Percentiles rank a stretch among this genome's conserved stretches.
Evolutionary conservation across 352 stramenopile genomes (phyloP).

Genomic region (Phytophthora sp.): DNA sequence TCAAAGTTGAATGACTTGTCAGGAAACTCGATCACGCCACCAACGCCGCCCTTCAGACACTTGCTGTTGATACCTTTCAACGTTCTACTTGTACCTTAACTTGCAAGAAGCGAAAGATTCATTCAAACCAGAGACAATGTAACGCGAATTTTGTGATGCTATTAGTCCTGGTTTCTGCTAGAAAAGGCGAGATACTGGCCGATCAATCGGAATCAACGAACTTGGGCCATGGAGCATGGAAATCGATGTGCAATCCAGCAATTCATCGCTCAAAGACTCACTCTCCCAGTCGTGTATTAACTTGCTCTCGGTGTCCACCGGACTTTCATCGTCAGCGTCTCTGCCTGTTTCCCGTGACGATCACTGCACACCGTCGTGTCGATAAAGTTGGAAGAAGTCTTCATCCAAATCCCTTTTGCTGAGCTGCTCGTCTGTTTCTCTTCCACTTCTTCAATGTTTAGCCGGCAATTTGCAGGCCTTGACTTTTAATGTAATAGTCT

Average conservation of each 20-base stretch:
- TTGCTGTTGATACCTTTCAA: too few relatives aligned
- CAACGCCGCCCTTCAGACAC: too few relatives aligned
- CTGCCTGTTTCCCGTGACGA: background rate
- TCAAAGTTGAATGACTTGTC: too few relatives aligned
- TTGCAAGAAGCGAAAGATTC: too few relatives aligned
- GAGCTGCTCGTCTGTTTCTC: background rate
- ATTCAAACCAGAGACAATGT: too few relatives aligned
- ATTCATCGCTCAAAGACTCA: conserved; percentile 11
- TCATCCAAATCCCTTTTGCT: too few relatives aligned
- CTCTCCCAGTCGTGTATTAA: conserved; percentile 31
- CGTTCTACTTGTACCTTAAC: too few relatives aligned
- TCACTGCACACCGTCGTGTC: background rate
- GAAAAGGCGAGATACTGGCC: conserved; percentile 26
- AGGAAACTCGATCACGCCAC: too few relatives aligned
- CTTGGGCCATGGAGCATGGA: conserved; percentile 40
- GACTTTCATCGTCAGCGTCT: conserved; percentile 21
- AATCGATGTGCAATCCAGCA: conserved; percentile 40
- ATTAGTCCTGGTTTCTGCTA: background rate
- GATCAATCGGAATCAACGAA: conserved; percentile 36
- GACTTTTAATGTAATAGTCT: background rate
- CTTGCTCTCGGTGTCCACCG: conserved; percentile 37
- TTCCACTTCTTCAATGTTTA: background rate
- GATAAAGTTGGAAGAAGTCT: background rate
- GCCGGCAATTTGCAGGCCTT: background rate
- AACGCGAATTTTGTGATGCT: too few relatives aligned